Conservation (phyloP, 176 grass and related monocot species). For the Carex myosuroides region DNA sequence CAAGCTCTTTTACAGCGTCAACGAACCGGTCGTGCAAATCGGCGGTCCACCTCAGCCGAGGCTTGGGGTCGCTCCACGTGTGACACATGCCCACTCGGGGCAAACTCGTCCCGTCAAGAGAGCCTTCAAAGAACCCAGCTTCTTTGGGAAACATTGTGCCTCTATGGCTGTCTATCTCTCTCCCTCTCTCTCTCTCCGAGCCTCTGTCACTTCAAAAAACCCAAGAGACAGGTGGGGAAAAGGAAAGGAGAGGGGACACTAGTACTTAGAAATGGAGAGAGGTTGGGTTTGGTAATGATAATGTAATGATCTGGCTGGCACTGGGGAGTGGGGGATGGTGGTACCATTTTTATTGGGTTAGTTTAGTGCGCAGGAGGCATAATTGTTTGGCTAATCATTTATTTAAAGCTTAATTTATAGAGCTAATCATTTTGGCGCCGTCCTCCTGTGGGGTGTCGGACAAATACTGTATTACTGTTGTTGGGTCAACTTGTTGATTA, state of each 20-base stretch:
- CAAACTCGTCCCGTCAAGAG: constrained; percentile 47
- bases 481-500: not conserved
- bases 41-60: constrained; percentile 92
- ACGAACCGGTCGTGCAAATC: constrained; percentile 99
- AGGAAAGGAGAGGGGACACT: not conserved
- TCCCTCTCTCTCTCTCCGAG: not conserved
- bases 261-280: constrained; percentile 15
- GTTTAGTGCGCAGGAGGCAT: constrained; percentile 19
- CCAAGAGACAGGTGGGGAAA: constrained; percentile 14
- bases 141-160: constrained; percentile 96
- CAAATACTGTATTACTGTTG: not conserved
- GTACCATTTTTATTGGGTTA: not conserved
- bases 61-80: constrained; percentile 96
- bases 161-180: not conserved
- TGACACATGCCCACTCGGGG: constrained; percentile 76
- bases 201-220: constrained; percentile 15
- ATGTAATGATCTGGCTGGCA: constrained; percentile 1
- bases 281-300: constrained; percentile 19
- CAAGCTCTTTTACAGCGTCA: constrained; percentile 93
- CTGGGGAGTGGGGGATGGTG: not conserved
- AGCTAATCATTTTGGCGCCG: constrained; percentile 20
- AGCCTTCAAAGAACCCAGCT: constrained; percentile 51
- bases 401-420: constrained; percentile 13
- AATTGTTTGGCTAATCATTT: constrained; percentile 25
- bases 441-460: not conserved